Percentiles rank a stretch among this genome's conserved stretches.
These are phyloP conservation scores for Tulasnella sp. DNA, from an alignment of 768 basidiomycete genomes.

Conservation along the genomic window DNA sequence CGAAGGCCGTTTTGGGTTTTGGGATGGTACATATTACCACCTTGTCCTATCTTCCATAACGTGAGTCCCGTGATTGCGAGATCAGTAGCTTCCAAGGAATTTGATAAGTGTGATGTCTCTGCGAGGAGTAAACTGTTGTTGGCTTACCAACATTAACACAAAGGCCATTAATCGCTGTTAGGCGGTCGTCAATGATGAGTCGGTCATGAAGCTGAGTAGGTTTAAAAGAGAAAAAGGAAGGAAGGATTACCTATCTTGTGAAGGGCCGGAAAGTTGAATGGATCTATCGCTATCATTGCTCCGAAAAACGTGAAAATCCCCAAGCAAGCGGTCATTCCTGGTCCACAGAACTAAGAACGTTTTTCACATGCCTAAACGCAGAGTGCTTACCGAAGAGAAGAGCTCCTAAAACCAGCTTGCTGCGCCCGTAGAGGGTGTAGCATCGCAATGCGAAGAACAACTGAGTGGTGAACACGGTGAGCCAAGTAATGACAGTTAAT, in stretches of 20 bases:
- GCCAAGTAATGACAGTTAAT: neutral
- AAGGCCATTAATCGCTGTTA: neutral
- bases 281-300: neutral
- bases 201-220: neutral
- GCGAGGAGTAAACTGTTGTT: neutral
- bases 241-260: neutral
- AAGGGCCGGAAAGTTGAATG: neutral
- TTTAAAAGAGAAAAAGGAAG: too few relatives aligned
- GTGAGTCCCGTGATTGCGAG: neutral
- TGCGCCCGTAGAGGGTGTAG: neutral
- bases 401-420: neutral
- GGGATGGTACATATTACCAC: neutral
- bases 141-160: neutral
- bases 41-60: neutral
- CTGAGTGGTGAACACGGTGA: neutral
- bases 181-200: neutral
- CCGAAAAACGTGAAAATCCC: neutral
- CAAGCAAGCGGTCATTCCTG: neutral
- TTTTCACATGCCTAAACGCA: neutral
- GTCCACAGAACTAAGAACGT: neutral
- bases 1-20: neutral
- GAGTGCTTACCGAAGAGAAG: neutral
- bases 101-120: neutral
- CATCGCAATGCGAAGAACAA: neutral
- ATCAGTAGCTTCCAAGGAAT: neutral